Evolutionary conservation across 768 basidiomycete species (phyloP).

Genomic region (Lactarius evosmus): DNA sequence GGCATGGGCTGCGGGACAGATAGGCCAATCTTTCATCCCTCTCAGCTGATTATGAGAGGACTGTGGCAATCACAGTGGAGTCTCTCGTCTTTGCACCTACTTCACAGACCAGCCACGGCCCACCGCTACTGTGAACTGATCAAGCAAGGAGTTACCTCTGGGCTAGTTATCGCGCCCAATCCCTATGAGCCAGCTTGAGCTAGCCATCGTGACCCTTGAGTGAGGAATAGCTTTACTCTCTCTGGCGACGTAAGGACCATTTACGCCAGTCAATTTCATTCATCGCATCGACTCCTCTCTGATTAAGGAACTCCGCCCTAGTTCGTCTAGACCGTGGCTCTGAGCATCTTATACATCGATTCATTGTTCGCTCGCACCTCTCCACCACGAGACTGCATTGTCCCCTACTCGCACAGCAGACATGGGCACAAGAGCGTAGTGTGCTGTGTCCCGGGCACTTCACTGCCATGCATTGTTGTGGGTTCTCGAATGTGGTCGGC

Average conservation of each 20-base stretch:
- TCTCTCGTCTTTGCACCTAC: not conserved
- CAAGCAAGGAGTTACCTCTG: not conserved
- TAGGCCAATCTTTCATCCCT: not conserved
- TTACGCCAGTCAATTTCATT: not conserved
- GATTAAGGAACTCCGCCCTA: not conserved
- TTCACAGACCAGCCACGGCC: not conserved
- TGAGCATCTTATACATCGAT: not conserved
- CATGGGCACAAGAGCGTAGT: not conserved
- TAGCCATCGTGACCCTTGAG: too few relatives aligned
- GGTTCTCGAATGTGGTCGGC: not conserved
- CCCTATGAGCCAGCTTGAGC: too few relatives aligned
- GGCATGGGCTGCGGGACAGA: not conserved
- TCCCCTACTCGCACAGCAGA: not conserved
- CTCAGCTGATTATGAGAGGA: not conserved
- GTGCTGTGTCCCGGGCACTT: not conserved
- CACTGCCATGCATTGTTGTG: not conserved
- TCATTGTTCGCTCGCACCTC: not conserved
- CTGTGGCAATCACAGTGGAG: not conserved
- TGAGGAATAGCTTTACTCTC: too few relatives aligned
- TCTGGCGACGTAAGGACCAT: not conserved
- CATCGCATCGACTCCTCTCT: not conserved
- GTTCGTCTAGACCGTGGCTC: not conserved
- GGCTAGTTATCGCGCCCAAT: too few relatives aligned
- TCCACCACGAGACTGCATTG: too few relatives aligned
- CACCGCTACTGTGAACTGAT: too few relatives aligned